Conservation (phyloP, 371 early-diverging fungal species). For the Batrachochytrium dendrobatidis region DNA sequence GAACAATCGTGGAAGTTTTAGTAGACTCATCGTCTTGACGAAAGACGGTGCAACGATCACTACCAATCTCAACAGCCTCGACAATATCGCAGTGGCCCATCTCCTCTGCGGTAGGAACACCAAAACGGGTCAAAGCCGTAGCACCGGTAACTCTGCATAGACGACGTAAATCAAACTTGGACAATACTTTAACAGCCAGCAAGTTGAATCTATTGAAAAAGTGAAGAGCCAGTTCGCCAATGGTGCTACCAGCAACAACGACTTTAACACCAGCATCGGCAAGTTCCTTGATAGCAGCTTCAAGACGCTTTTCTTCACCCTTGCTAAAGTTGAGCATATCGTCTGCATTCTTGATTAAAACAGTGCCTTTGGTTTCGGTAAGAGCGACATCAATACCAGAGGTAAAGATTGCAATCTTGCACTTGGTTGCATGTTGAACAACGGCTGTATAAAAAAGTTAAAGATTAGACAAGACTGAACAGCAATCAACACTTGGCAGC, state of each 20-base stretch:
- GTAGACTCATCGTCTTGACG: constrained; percentile 76
- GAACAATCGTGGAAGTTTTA: constrained; percentile 90
- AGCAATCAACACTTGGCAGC: background rate
- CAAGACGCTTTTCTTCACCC: constrained; percentile 64
- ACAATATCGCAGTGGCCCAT: constrained; percentile 95
- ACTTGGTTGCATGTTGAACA: constrained; percentile 61
- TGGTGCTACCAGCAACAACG: constrained; percentile 79
- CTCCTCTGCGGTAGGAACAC: constrained; percentile 93
- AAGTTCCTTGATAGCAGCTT: constrained; percentile 68
- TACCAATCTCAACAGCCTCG: constrained; percentile 92
- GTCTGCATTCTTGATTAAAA: constrained; percentile 91
- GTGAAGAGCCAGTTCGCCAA: constrained; percentile 93
- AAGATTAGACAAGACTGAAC: background rate
- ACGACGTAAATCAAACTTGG: constrained; percentile 94
- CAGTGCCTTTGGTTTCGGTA: constrained; percentile 99
- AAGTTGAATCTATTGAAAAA: constrained; percentile 88
- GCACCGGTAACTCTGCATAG: constrained; percentile 91
- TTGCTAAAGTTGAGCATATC: constrained; percentile 96
- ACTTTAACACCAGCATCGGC: constrained; percentile 90
- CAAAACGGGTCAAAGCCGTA: constrained; percentile 82
- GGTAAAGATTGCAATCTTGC: constrained; percentile 94
- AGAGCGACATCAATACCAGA: constrained; percentile 92
- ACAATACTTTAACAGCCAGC: constrained; percentile 82
- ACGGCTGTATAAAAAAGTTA: constrained; percentile 22
- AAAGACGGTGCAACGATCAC: constrained; percentile 94